Percentiles rank a stretch among this genome's conserved stretches.
Evolutionary conservation across 2,329 filamentous ascomycete species (phyloP).

Genomic region (Thyridium curvatum): DNA sequence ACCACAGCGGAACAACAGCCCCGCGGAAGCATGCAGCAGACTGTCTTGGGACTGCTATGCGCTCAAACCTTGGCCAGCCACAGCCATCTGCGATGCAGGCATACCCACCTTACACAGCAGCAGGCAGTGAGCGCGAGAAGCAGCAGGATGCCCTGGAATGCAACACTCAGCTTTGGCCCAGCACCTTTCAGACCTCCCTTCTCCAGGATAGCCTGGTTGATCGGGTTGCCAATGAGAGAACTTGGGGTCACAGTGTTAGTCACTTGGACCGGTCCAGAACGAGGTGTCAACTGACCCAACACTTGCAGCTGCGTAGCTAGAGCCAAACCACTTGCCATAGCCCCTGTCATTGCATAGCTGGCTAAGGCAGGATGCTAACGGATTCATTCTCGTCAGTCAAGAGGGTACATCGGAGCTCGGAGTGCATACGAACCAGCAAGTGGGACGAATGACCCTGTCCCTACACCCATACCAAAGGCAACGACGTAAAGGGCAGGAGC

Average conservation of each 20-base stretch:
- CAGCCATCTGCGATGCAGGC: slow-evolving; percentile 10
- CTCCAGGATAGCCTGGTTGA: slow-evolving; percentile 13
- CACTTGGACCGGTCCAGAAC: background rate
- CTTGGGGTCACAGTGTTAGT: slow-evolving; percentile 2
- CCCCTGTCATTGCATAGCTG: slow-evolving; percentile 14
- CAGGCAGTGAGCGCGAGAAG: slow-evolving; percentile 13
- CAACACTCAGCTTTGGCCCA: slow-evolving; percentile 11
- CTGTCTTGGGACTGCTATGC: background rate
- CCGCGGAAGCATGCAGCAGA: no score
- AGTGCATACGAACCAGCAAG: slow-evolving; percentile 12
- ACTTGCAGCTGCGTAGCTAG: slow-evolving; percentile 17
- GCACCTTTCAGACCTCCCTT: background rate
- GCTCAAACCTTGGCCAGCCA: slow-evolving; percentile 11
- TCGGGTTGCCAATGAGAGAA: slow-evolving; percentile 13
- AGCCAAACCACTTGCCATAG: slow-evolving; percentile 20
- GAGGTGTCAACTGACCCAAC: slow-evolving; percentile 13
- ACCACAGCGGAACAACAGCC: no score
- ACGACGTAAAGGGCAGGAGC: slow-evolving; percentile 14
- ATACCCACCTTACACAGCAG: slow-evolving; percentile 13
- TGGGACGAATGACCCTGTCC: slow-evolving; percentile 20
- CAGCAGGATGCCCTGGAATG: slow-evolving; percentile 15
- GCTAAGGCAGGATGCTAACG: slow-evolving; percentile 16
- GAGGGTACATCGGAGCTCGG: background rate
- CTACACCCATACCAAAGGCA: slow-evolving; percentile 18
- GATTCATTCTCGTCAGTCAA: background rate